Base-by-base conservation (phyloP, 2,329 filamentous ascomycete genomes). In the Colletotrichum tofieldiae region DNA sequence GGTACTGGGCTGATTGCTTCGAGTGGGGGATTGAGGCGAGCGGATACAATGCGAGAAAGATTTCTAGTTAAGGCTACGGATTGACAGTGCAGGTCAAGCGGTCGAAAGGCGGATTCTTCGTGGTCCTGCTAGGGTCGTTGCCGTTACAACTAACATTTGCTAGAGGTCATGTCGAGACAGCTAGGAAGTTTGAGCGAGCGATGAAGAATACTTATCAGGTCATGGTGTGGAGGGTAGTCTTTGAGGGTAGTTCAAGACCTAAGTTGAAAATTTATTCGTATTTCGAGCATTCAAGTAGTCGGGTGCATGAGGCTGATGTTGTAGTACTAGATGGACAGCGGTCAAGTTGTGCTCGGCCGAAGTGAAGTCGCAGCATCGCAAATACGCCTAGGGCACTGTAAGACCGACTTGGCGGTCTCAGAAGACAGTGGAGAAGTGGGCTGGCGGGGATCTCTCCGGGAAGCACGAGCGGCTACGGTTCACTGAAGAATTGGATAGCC, bases 21-120 rank as follows among this genome's bases (percentile, higher is more conserved):
- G 68, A 71, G 26, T 71, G 68, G 68, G 68, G 68, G 14, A 56
- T 67, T n/a, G 66, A 71, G 56, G 64, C 68, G n/a, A 67, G 63
- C 23, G 68, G 68, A 37, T 71, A 71, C 35, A 49, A 70, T 47
- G 67, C 51, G 5, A 43, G 56, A 4, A 39, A 65, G 32, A 32
- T 63, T 23, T 23, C 35, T 5, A 18, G 23, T 23, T 59, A 12
- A 59, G 9, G 26, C 16, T 32, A 18, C 23, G 59, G 20, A 1
- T 16, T 26, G 29, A 26, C 6, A n/a, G 20, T 6, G 7, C 12
- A 20, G 26, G n/a, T 16, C 18, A 39, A 14, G 35, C 20, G 8
- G 32, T 39, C 5, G n/a, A 37, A 37, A 39, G 29, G 26, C 18
- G 29, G 29, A 12, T 11, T 23, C 4, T 23, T 16, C 23, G 20